Base-by-base conservation (phyloP, 441 rosid species). In the Populus hybrid region DNA sequence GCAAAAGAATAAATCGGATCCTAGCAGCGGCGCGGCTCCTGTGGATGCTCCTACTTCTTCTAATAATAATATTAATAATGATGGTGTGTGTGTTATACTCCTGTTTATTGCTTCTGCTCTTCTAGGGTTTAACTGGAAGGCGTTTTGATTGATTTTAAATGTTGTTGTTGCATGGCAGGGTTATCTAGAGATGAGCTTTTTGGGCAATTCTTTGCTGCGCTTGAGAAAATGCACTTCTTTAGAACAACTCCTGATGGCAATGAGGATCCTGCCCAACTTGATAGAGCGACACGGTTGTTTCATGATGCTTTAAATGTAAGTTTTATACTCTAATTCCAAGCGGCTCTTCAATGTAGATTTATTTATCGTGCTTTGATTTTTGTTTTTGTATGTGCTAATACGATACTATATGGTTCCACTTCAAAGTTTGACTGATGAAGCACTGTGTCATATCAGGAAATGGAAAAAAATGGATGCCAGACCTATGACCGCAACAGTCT, bases 191-290 rank as follows among this genome's bases (percentile, higher is more conserved):
- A 94, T 76, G 98, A 91, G 79, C 90, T 92, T 26, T 90, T 91
- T 83, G 95, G 92, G 35, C 91, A 91, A 76, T 87, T 92, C 83
- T 82, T 92, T 83, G 88, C 87, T 75, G 97, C 97, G 59, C 92
- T 94, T 69, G 97, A 94, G 87, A 88, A 89, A 83, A 77, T 83
- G 26, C 85, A 85, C 81, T 90, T 84, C 81, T 85, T 91, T 42
- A 88, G 74, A 78, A 65, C 78, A 66, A 76, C 83, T 61, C 80
- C 88, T 68, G 92, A 89, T 59, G 95, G 92, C 72, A 89, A 78
- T 50, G 95, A 91, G 76, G 97, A 91, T 74, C 80, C 91, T 79
- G 78, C 81, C 72, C 91, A 83, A 81, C 79, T 92, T 71, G 97
- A 90, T 69, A 90, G 86, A 85, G 97, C 95, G 76, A 85, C 95